A percentile compares a stretch with the other conserved stretches of the same genome.
phyloP scores from a whole-genome alignment of 1,284 basidiomycete species.

The Tremellales sp. region DNA sequence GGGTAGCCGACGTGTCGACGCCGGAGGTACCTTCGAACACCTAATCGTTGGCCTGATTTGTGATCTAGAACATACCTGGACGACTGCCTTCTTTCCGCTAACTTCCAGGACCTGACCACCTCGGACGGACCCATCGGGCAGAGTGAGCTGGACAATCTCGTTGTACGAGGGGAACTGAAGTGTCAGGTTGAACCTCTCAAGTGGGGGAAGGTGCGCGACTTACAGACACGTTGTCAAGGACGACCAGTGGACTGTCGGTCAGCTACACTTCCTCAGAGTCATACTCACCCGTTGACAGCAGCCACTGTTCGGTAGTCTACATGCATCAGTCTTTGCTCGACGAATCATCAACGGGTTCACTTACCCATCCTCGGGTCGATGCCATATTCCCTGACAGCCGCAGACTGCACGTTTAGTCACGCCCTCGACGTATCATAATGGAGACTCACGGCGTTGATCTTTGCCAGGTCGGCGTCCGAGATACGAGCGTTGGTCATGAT shows the following conservation, averaged over 20 bases:
- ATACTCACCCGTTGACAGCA: slow-evolving; percentile 84
- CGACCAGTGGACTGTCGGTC: slow-evolving; percentile 74
- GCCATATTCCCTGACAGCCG: slow-evolving; percentile 52
- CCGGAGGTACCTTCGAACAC: slow-evolving; percentile 99
- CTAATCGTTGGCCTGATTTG: slow-evolving; percentile 9
- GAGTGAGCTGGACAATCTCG: slow-evolving; percentile 93
- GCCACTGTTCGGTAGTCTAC: slow-evolving; percentile 92
- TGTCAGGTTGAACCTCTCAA: slow-evolving; percentile 3
- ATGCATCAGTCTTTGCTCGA: slow-evolving; percentile 18
- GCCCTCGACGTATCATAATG: not conserved
- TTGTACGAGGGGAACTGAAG: slow-evolving; percentile 96
- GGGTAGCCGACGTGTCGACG: slow-evolving; percentile 87
- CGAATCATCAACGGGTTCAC: slow-evolving; percentile 38
- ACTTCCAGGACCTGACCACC: slow-evolving; percentile 98
- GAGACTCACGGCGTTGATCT: slow-evolving; percentile 46
- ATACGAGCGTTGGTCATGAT: slow-evolving; percentile 36
- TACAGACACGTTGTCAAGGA: slow-evolving; percentile 98
- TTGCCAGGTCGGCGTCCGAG: slow-evolving; percentile 50
- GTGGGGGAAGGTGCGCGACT: slow-evolving; percentile 16
- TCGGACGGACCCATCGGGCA: slow-evolving; percentile 91
- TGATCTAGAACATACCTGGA: slow-evolving; percentile 59
- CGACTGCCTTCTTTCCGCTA: slow-evolving; percentile 97
- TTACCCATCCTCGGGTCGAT: slow-evolving; percentile 81
- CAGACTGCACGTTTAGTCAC: slow-evolving; percentile 27
- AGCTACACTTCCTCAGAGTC: slow-evolving; percentile 2